phyloP scores from a whole-genome alignment of 176 grass and related monocot genomes.

The Bothriochloa decipiens region DNA sequence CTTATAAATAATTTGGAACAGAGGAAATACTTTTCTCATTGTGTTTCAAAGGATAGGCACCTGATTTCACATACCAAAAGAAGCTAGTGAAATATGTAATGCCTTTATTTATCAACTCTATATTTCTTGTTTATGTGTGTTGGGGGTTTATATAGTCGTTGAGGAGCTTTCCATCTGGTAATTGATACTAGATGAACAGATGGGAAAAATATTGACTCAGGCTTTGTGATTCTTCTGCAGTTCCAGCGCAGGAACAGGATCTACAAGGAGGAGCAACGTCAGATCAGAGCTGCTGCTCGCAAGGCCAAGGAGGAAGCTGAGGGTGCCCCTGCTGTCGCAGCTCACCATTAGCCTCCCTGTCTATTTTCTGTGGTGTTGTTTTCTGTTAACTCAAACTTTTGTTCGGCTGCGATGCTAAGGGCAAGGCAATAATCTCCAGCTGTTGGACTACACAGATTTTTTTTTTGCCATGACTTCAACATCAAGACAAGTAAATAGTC shows the following conservation, averaged over 20 bases:
- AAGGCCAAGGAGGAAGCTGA: constrained; percentile 74
- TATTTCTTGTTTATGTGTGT: neutral
- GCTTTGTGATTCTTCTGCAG: constrained; percentile 49
- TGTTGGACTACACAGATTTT: constrained; percentile 45
- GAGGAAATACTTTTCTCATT: neutral
- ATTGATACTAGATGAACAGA: neutral
- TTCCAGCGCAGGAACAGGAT: constrained; percentile 97
- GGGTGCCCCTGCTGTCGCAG: constrained; percentile 43
- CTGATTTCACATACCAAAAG: neutral
- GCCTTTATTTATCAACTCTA: neutral
- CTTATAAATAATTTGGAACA: no score
- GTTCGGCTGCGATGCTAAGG: constrained; percentile 41
- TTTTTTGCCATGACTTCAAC: constrained; percentile 18
- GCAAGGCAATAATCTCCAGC: constrained; percentile 48
- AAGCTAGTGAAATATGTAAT: neutral
- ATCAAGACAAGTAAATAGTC: neutral
- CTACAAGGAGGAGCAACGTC: constrained; percentile 98
- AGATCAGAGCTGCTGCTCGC: constrained; percentile 66
- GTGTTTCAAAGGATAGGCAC: neutral
- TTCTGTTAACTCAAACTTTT: constrained; percentile 31
- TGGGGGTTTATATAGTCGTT: neutral
- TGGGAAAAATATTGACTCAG: neutral
- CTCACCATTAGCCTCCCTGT: constrained; percentile 54
- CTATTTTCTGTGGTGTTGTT: constrained; percentile 19
- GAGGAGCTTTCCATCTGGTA: neutral